Evolutionary conservation across 1,139 yeast genomes (phyloP).

Genomic region (Lodderomyces pseudojiufengensis): DNA sequence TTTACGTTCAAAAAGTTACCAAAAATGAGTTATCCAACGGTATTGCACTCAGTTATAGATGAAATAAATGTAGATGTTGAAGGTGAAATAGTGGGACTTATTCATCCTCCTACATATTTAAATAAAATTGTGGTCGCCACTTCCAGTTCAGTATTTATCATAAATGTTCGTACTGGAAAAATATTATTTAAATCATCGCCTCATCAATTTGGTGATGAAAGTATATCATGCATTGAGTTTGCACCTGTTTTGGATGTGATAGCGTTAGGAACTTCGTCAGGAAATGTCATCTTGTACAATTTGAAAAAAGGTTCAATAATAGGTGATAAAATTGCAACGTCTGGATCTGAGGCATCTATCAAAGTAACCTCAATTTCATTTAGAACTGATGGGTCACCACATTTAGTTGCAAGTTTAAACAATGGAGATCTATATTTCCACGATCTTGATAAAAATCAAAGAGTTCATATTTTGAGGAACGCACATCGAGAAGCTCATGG

Average conservation of each 20-base stretch:
- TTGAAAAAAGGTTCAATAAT: conserved; percentile 61
- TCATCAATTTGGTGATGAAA: conserved; percentile 21
- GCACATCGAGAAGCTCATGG: conserved; percentile 76
- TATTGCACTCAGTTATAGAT: conserved; percentile 60
- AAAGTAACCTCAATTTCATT: conserved; percentile 73
- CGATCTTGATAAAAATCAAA: conserved; percentile 66
- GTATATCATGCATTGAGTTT: conserved; percentile 60
- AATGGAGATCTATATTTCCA: conserved; percentile 85
- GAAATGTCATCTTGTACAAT: conserved; percentile 64
- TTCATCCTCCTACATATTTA: conserved; percentile 89
- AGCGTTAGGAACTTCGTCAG: conserved; percentile 73
- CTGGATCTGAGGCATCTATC: conserved; percentile 47
- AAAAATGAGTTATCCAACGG: conserved; percentile 52
- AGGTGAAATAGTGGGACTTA: conserved; percentile 65
- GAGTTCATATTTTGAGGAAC: conserved; percentile 71
- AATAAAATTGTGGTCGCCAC: conserved; percentile 83
- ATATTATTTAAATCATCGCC: conserved; percentile 55
- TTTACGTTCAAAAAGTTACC: conserved; percentile 60
- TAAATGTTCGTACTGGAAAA: conserved; percentile 78
- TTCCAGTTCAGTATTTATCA: conserved; percentile 56
- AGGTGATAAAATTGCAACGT: conserved; percentile 51
- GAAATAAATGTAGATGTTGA: conserved; percentile 52
- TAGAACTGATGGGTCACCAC: conserved; percentile 88
- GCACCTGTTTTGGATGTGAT: conserved; percentile 87
- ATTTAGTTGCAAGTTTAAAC: conserved; percentile 73